Base-by-base conservation (phyloP, 2,329 filamentous ascomycete species). In the Nothopassalora personata region DNA sequence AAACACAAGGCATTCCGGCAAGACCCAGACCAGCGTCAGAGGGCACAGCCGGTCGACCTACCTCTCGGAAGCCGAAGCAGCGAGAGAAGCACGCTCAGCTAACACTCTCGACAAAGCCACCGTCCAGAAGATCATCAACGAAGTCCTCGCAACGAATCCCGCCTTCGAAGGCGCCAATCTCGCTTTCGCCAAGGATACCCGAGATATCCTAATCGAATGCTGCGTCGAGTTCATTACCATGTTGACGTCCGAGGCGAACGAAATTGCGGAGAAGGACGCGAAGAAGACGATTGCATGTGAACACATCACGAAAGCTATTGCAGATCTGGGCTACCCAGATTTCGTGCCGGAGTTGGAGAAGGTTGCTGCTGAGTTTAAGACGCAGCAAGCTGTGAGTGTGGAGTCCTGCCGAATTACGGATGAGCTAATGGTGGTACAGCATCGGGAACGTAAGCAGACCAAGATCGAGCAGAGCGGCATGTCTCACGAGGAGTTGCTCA, bases 221-320 rank as follows among this genome's bases (percentile, higher is more conserved):
- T 99, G 94, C 72, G 93, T 99, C 70, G 94, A 99, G 75, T 99
- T 99, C 75, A 97, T 99, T 75, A 97, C 94, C 18, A 85, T 99
- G 70, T 89, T 99, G 68, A 97, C 92, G n/a, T 96, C 91, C 51
- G 93, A 99, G 78, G 94, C 94, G 63, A 99, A 99, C 76, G 94
- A 99, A 70, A 99, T 99, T 65, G 95, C 92, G 11, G 94, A 99
- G 74, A 96, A 96, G 76, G 94, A 99, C 71, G 91, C 92, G 53
- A 99, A 99, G 80, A 99, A 99, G 83, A 99, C 94, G 4, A 99
- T 99, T 68, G 93, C 93, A 11, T 96, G 91, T 74, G 94, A 99
- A 70, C 94, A 99, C 78, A 95, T 99, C 69, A 95, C 93, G 71
- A 93, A 93, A 71, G 94, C 94, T 0, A 83, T 99, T 46, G 89